These are phyloP conservation scores for Penicillium coffeae DNA, from an alignment of 495 filamentous ascomycete species.

Conservation along the genomic window DNA sequence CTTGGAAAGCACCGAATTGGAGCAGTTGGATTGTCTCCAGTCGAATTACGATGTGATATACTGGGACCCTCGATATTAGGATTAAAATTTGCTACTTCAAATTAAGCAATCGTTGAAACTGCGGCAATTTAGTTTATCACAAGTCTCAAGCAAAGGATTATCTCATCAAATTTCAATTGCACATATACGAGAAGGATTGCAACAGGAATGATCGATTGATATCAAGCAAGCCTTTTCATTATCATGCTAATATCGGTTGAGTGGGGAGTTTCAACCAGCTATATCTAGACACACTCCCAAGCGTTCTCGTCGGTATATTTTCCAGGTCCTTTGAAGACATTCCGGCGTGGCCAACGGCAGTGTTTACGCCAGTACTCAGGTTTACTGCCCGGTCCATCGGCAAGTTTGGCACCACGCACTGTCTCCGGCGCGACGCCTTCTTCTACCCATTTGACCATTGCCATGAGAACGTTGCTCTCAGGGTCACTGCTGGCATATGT, in stretches of 20 bases:
- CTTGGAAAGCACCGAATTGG: too few species aligned
- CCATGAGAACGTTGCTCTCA: conserved; percentile 46
- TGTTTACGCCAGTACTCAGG: conserved; percentile 39
- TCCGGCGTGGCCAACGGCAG: conserved; percentile 37
- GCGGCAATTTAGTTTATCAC: too few species aligned
- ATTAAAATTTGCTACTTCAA: too few species aligned
- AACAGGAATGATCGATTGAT: too few species aligned
- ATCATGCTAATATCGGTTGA: neutral
- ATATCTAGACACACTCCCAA: conserved; percentile 32
- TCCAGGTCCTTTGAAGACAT: conserved; percentile 32
- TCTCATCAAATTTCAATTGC: too few species aligned
- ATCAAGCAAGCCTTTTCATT: too few species aligned
- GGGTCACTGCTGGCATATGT: conserved; percentile 29
- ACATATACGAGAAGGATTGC: too few species aligned
- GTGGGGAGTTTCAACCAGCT: neutral
- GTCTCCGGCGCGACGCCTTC: conserved; percentile 51
- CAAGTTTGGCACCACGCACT: conserved; percentile 51
- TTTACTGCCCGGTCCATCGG: conserved; percentile 15
- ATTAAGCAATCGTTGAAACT: too few species aligned
- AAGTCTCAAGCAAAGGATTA: too few species aligned
- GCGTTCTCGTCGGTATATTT: conserved; percentile 39
- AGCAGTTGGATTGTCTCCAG: too few species aligned
- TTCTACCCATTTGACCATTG: conserved; percentile 61
- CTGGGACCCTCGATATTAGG: too few species aligned
- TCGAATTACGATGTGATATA: too few species aligned